Evolutionary conservation across 75 land plant species (phyloP).

Genomic region (Cunninghamia lanceolata): DNA sequence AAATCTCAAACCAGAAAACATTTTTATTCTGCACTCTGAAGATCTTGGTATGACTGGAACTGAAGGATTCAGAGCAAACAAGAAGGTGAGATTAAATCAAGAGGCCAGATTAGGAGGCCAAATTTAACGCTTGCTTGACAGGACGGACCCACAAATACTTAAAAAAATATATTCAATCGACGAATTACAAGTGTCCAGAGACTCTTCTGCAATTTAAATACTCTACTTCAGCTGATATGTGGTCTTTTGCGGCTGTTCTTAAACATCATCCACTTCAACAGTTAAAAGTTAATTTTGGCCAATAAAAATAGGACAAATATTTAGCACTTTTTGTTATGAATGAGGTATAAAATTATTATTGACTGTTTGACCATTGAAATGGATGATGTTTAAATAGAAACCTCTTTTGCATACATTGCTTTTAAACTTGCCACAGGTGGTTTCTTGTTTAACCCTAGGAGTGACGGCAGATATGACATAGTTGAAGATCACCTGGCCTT

Average conservation of each 20-base stretch:
- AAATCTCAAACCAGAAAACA: slow-evolving; percentile 94
- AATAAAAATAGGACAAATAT: too few species aligned
- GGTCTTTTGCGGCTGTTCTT: too few species aligned
- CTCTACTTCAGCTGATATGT: slow-evolving; percentile 85
- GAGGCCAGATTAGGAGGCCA: slow-evolving; percentile 67
- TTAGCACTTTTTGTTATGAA: too few species aligned
- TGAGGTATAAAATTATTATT: too few species aligned
- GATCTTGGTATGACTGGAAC: slow-evolving; percentile 12
- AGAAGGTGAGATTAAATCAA: neutral
- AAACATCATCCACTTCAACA: too few species aligned
- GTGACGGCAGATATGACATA: too few species aligned
- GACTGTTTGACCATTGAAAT: too few species aligned
- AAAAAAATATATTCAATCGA: slow-evolving; percentile 79
- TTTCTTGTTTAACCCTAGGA: slow-evolving; percentile 89
- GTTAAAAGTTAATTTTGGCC: too few species aligned
- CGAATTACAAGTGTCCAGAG: slow-evolving; percentile 89
- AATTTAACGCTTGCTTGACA: slow-evolving; percentile 55
- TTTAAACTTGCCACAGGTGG: slow-evolving; percentile 93
- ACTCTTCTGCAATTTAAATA: slow-evolving; percentile 77
- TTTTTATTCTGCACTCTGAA: slow-evolving; percentile 54
- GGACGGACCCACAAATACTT: slow-evolving; percentile 70
- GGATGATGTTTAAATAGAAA: too few species aligned
- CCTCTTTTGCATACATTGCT: slow-evolving; percentile 88
- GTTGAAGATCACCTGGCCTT: slow-evolving; percentile 88
- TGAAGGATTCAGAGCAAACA: too few species aligned